phyloP scores from a whole-genome alignment of 371 early-diverging fungal species.

The Mycotypha africana region DNA sequence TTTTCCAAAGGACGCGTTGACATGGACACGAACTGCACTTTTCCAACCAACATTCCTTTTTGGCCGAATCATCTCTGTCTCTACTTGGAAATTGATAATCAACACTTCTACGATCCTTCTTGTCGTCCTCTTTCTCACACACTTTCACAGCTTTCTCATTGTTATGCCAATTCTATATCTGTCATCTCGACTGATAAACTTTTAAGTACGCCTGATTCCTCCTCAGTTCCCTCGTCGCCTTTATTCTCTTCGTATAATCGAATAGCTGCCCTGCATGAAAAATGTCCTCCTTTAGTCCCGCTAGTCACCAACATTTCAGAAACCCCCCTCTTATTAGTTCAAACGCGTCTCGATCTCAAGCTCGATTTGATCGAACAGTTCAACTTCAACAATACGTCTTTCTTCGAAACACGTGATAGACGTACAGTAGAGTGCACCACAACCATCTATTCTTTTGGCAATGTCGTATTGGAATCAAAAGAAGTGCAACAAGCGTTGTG shows the following conservation, averaged over 20 bases:
- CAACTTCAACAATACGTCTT: constrained; percentile 41
- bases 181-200: constrained; percentile 2
- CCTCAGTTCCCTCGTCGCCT: no score
- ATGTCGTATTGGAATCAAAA: constrained; percentile 55
- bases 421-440: constrained; percentile 57
- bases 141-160: constrained; percentile 36
- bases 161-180: constrained; percentile 25
- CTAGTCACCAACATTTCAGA: background rate
- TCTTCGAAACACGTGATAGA: constrained; percentile 48
- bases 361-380: constrained; percentile 38
- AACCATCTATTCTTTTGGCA: constrained; percentile 62
- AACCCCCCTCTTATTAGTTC: constrained; percentile 12
- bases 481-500: constrained; percentile 51
- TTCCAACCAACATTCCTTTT: no score
- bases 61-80: constrained; percentile 49
- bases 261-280: constrained; percentile 19
- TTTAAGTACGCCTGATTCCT: no score
- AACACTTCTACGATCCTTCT: constrained; percentile 38
- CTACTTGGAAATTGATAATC: constrained; percentile 34
- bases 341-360: constrained; percentile 41
- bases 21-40: no score
- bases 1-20: constrained; percentile 1
- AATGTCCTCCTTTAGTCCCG: constrained; percentile 25
- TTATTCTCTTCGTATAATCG: background rate
- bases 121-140: constrained; percentile 26